Evolutionary conservation across 805 yeast species (phyloP).

Genomic region (Myxozyma neglecta): DNA sequence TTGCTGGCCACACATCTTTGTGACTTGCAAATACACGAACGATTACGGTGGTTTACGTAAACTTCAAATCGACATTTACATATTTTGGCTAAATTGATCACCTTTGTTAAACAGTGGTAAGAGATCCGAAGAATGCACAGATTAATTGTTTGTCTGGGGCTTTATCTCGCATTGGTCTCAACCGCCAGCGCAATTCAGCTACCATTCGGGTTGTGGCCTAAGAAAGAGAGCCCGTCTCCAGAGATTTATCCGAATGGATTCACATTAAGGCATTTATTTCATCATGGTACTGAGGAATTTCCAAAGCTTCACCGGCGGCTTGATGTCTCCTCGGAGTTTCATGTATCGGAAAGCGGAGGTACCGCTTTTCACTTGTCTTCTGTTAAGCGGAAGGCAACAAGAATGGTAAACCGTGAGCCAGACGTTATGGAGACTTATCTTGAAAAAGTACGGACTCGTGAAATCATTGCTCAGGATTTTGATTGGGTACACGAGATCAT

Average conservation of each 20-base stretch:
- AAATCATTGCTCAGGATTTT: conserved; percentile 15
- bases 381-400: conserved; percentile 17
- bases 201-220: conserved; percentile 14
- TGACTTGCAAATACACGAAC: not conserved
- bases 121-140: not conserved
- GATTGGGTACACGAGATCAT: conserved; percentile 30
- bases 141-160: not conserved
- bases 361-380: conserved; percentile 13
- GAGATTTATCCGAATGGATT: conserved; percentile 24
- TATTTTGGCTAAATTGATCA: no score
- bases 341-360: conserved; percentile 1
- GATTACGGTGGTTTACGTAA: not conserved
- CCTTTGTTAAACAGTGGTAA: not conserved
- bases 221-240: not conserved
- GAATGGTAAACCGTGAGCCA: conserved; percentile 54
- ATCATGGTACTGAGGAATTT: conserved; percentile 26
- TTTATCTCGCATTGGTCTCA: not conserved
- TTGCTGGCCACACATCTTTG: not conserved
- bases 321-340: conserved; percentile 20
- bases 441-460: not conserved
- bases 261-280: conserved; percentile 28
- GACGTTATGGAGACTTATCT: conserved; percentile 66
- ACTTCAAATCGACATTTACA: not conserved
- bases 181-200: conserved; percentile 17
- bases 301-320: conserved; percentile 24